These are phyloP conservation scores for Cordyceps farinosa DNA, from an alignment of 2,329 filamentous ascomycete genomes.

Conservation along the genomic window DNA sequence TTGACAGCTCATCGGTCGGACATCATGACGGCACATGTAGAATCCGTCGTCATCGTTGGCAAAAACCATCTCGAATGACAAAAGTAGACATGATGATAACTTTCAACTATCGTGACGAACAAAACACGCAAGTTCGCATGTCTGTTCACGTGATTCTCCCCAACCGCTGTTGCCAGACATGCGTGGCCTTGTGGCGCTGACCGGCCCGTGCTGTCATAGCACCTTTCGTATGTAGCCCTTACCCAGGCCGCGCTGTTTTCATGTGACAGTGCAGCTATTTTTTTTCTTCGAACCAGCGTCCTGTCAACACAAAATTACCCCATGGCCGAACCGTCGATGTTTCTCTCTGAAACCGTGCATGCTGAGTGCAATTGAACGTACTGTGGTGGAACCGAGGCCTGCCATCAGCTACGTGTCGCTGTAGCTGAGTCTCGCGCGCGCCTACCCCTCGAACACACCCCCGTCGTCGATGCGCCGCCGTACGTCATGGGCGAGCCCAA, in stretches of 20 bases:
- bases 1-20: neutral
- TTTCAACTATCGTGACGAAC: too few relatives aligned
- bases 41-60: neutral
- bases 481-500: slow-evolving; percentile 47
- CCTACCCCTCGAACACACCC: neutral
- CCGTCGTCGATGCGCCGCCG: slow-evolving; percentile 6
- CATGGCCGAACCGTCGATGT: neutral
- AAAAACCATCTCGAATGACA: neutral
- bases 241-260: slow-evolving; percentile 10
- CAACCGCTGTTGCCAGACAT: neutral
- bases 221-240: slow-evolving; percentile 2
- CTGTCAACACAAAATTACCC: neutral
- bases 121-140: neutral
- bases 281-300: neutral
- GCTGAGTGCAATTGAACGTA: slow-evolving; percentile 2
- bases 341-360: neutral
- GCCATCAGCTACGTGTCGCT: neutral
- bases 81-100: neutral
- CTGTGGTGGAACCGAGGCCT: neutral
- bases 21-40: neutral
- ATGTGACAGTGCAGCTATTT: neutral
- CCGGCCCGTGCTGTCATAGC: neutral
- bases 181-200: neutral
- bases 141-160: neutral
- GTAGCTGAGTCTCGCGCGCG: neutral